Base-by-base conservation (phyloP, 225 moss, liverwort and hornwort species). In the Physcomitrellopsis africana region DNA sequence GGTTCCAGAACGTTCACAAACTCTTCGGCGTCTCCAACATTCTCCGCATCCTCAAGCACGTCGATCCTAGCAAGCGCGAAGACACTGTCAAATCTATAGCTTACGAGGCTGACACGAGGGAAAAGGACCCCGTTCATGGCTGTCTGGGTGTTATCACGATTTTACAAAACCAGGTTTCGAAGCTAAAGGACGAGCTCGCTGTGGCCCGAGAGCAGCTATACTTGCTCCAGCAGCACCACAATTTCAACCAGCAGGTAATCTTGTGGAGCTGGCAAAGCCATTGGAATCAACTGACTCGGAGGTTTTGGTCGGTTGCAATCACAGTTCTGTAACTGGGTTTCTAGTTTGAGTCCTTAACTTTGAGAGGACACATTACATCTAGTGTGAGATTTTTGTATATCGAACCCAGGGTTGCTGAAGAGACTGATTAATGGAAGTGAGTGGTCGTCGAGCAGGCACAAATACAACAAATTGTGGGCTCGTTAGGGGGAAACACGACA, bases 21-120 rank as follows among this genome's bases (percentile, higher is more conserved):
- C 76, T 89, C 22, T 91, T 91, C 64, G 91, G 91, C 17, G 91
- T 87, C 23, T 85, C 86, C 67, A 91, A 91, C 76, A 85, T 91
- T 60, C 81, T 89, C n/a, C 89, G 89, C 71, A 91, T 91, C 73
- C 86, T 91, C 37, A 86, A 83, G 68, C 81, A 91, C 49, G 86
- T 91, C 6, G 86, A 89, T 24, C 81, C 81, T 10, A 86, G 81
- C 63, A 84, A 83, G 74, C 86, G 85, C 10, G 84, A 87, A 51
- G 91, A 91, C 67, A 83, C 84, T 12, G 91, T 91, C 32, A 89
- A 86, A 20, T 89, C 89, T 10, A 81, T 91, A 26, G 83, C 89
- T 0, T 91, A 86, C 75, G 91, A 91, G 47, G 91, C 91, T 7
- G 91, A 91, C 53, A 89, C 91, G 0, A 72, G 91, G 16, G 86